A percentile compares a stretch with the other conserved stretches of the same genome.
Conservation (phyloP, 495 filamentous ascomycete species). For the Cercophora samala region DNA sequence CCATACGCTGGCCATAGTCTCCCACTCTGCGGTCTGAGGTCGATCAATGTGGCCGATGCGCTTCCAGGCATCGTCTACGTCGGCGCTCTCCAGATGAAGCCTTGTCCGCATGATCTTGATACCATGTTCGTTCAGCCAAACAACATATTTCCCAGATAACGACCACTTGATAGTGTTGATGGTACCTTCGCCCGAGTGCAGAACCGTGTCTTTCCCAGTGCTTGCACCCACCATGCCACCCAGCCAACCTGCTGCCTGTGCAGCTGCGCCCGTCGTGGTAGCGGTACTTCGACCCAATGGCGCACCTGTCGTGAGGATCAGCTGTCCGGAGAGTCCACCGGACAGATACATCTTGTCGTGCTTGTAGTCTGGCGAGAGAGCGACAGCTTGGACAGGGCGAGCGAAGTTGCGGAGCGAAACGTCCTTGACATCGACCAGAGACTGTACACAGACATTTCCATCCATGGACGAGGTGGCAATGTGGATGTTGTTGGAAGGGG, state of each 20-base stretch:
- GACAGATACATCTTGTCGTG: constrained; percentile 83
- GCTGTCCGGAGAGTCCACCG: constrained; percentile 81
- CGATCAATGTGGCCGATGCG: constrained; percentile 88
- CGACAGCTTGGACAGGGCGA: constrained; percentile 82
- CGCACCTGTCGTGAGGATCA: constrained; percentile 85
- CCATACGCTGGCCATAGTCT: constrained; percentile 93
- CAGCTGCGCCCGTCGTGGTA: constrained; percentile 72
- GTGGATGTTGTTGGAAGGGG: constrained; percentile 80
- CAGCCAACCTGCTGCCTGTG: constrained; percentile 84
- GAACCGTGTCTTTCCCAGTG: constrained; percentile 77
- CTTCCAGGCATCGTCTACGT: constrained; percentile 86
- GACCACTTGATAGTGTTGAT: constrained; percentile 94
- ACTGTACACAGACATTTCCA: constrained; percentile 87
- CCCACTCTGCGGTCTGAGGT: constrained; percentile 75
- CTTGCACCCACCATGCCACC: constrained; percentile 75
- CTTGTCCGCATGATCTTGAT: constrained; percentile 97
- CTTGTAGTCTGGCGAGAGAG: constrained; percentile 88
- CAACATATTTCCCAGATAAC: constrained; percentile 81
- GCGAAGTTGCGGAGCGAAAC: constrained; percentile 90
- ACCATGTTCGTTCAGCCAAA: constrained; percentile 92
- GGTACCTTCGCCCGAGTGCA: constrained; percentile 89
- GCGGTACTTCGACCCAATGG: constrained; percentile 72
- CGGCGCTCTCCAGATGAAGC: constrained; percentile 70
- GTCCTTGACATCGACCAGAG: constrained; percentile 68
- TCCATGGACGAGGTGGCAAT: constrained; percentile 94